These are phyloP conservation scores for Sphaerosporella brunnea DNA, from an alignment of 495 filamentous ascomycete species.

Conservation along the genomic window DNA sequence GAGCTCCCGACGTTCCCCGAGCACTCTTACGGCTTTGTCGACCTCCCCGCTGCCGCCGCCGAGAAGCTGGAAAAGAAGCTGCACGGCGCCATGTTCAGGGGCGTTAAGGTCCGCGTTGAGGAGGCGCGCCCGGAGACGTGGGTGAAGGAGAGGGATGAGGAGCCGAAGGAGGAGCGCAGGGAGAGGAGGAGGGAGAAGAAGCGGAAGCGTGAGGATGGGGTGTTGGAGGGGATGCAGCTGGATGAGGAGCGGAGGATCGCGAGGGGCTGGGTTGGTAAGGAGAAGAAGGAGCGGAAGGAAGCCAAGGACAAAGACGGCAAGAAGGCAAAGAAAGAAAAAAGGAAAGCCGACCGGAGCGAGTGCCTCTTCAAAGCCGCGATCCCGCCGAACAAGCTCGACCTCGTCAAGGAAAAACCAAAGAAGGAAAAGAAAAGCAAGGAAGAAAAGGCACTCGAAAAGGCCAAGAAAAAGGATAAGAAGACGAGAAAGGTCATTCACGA, in stretches of 20 bases:
- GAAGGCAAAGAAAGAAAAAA: too few relatives aligned
- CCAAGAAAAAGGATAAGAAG: slow-evolving; percentile 40
- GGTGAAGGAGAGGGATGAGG: slow-evolving; percentile 20
- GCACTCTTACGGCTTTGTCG: slow-evolving; percentile 72
- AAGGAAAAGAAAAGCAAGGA: slow-evolving; percentile 26
- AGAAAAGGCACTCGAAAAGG: slow-evolving; percentile 30
- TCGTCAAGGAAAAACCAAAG: slow-evolving; percentile 26
- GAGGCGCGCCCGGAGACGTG: slow-evolving; percentile 42
- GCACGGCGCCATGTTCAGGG: slow-evolving; percentile 72
- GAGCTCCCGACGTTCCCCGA: slow-evolving; percentile 71
- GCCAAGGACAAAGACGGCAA: too few relatives aligned
- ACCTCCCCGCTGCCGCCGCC: slow-evolving; percentile 61
- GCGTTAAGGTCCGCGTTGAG: slow-evolving; percentile 68
- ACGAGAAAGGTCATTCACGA: slow-evolving; percentile 54
- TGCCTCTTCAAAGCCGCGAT: slow-evolving; percentile 4
- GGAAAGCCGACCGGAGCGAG: too few relatives aligned
- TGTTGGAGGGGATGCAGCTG: slow-evolving; percentile 53
- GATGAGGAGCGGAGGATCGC: slow-evolving; percentile 61
- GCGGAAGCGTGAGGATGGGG: slow-evolving; percentile 42
- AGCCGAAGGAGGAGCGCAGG: slow-evolving; percentile 24
- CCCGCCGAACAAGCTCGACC: slow-evolving; percentile 22
- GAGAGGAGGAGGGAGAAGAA: slow-evolving; percentile 36
- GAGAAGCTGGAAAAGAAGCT: slow-evolving; percentile 81
- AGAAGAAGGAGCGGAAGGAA: slow-evolving; percentile 2
- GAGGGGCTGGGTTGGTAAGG: slow-evolving; percentile 69